Evolutionary conservation across 257 asterid species (phyloP), one percentile per base, ranked within the genome.

Genomic region (Mentha longifolia): DNA sequence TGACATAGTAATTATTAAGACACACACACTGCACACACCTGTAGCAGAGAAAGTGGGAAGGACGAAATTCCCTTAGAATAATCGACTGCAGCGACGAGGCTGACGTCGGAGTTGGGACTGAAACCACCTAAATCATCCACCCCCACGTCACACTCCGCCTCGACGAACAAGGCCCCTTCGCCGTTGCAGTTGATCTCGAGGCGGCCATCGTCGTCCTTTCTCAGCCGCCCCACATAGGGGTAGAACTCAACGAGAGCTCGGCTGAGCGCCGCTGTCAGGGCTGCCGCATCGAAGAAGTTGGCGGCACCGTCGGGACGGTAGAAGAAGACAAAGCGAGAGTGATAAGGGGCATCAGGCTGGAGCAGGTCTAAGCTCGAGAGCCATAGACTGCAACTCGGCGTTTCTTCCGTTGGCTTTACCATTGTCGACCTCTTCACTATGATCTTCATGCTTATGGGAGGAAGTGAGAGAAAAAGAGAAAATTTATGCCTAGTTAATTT

Each of bases 361-460:
- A 46, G 17, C n/a, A 46, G 11, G 52, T 46, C 52, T 14, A 46
- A 4, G 1, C 17, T 14, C 52, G 52, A 46, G 17, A 46, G 78
- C 96, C 96, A 89, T 37, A 89, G 54, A 42, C 68, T 14, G 17
- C 52, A 6, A 14, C 52, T 2, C 17, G 19, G 8, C 15, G 52
- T 14, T 46, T 14, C 52, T 14, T 14, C 52, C 19, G 4, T 46
- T 46, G 52, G 52, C 52, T 46, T 46, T 14, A 46, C 52, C 5
- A 6, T 4, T 5, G 15, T 12, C 52, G 52, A 13, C 52, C 3
- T 7, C 52, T 46, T 46, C 16, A 46, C 19, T 0, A 0, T 14
- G 0, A 46, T 46, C 52, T 46, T 46, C 52, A 46, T 46, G 45
- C 45, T 39, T 39, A 1, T 39, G 1, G 2, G 11, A 7, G 45